Conservation (phyloP, 495 filamentous ascomycete genomes). For the Rostrohypoxylon terebratum region DNA sequence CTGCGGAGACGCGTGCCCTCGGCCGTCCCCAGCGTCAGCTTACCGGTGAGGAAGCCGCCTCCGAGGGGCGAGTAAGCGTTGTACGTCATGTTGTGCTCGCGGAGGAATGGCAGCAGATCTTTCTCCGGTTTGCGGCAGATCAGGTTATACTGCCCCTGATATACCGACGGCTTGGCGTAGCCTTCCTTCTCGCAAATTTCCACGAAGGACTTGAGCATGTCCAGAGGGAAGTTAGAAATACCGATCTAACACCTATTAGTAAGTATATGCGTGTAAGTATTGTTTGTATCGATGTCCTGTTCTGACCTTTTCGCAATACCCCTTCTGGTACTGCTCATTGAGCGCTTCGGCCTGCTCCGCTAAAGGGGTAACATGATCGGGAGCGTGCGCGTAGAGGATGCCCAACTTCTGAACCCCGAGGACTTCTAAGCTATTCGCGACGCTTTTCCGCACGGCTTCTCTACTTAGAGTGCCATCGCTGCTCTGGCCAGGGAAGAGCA, state of each 20-base stretch:
- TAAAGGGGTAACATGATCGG: constrained; percentile 55
- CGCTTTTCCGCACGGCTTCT: constrained; percentile 30
- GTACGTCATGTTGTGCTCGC: constrained; percentile 49
- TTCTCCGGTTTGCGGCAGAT: constrained; percentile 55
- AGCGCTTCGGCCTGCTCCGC: constrained; percentile 58
- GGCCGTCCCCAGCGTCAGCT: constrained; percentile 40
- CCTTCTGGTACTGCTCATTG: constrained; percentile 50
- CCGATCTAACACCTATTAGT: constrained; percentile 51
- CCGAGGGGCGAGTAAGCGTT: constrained; percentile 42
- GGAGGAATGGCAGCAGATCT: constrained; percentile 57
- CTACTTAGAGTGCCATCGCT: constrained; percentile 21
- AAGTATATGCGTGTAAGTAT: neutral
- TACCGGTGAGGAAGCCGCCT: constrained; percentile 46
- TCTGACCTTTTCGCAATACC: constrained; percentile 18
- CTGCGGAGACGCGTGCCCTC: constrained; percentile 36
- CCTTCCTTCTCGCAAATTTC: constrained; percentile 56
- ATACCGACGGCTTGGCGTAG: constrained; percentile 60
- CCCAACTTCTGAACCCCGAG: constrained; percentile 36
- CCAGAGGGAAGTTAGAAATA: constrained; percentile 58
- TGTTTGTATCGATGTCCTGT: neutral
- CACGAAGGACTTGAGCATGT: constrained; percentile 56
- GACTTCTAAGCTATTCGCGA: constrained; percentile 34
- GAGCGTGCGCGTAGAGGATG: constrained; percentile 55
- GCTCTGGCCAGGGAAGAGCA: constrained; percentile 20
- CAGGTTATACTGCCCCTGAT: constrained; percentile 63